Evolutionary conservation across 257 asterid genomes (phyloP), one percentile per base, ranked within the genome.

Genomic region (Jacaranda mimosifolia): DNA sequence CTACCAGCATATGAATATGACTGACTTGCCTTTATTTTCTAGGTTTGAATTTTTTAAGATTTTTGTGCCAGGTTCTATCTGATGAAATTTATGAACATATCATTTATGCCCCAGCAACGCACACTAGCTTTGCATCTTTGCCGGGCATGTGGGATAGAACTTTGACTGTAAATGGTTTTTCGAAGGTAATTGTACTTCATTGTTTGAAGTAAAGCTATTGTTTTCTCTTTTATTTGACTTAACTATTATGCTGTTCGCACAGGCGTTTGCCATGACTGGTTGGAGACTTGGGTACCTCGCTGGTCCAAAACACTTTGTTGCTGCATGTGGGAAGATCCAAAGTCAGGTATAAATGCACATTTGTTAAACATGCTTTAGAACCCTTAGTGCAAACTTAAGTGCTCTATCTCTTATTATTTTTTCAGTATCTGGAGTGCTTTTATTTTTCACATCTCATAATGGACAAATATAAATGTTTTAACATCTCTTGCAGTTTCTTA

Each of bases 221-320:
- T 39, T 68, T 35, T 69, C 18, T 15, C 60, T 6, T 35, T 3
- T 38, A 51, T 18, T 7, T n/a, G 69, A 58, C 49, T 68, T 68
- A 59, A 39, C 68, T 67, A n/a, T 57, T 65, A 59, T 77, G 72
- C 32, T 49, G 19, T 77, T 81, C 11, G 38, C 66, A 7, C 64
- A 94, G 98, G 97, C 98, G 63, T 94, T 92, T 70, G 97, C 97
- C 65, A 94, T 94, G 98, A 94, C 98, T 66, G 98, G 98, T 64
- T 94, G 98, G 98, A 91, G 98, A 81, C 98, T 94, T 12, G 98
- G 98, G 45, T 94, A 94, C 85, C 51, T 94, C 81, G 98, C 98
- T 68, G 98, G 98, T 79, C 98, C 98, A 40, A 94, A 89, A 79
- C 98, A 92, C 85, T 94, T 96, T 66, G 89, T 96, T 73, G 79